phyloP scores from a whole-genome alignment of 768 basidiomycete species.

The Tylopilus intermedius region DNA sequence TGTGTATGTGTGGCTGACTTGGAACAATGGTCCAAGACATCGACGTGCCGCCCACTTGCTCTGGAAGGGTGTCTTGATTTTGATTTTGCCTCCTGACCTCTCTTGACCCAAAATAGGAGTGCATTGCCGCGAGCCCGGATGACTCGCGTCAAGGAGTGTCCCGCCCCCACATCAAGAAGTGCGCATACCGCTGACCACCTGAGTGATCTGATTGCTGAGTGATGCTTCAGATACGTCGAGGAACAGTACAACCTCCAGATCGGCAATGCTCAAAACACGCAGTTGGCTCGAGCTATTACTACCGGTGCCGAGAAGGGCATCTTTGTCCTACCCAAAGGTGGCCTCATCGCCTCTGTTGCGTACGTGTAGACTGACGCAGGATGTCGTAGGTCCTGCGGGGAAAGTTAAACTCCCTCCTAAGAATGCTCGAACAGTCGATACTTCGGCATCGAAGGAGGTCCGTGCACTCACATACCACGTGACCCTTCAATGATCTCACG shows the following conservation, averaged over 20 bases:
- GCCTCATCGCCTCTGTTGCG: constrained; percentile 6
- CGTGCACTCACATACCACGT: constrained; percentile 27
- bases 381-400: constrained; percentile 39
- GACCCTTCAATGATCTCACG: constrained; percentile 14
- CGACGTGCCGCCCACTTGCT: constrained; percentile 1
- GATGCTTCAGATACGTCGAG: constrained; percentile 66
- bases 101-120: constrained; percentile 55
- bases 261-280: constrained; percentile 69
- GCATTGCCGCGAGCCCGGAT: constrained; percentile 66
- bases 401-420: constrained; percentile 71
- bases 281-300: constrained; percentile 76
- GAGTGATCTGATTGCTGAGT: constrained; percentile 16
- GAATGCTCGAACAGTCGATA: constrained; percentile 41
- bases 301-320: constrained; percentile 77
- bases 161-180: constrained; percentile 93
- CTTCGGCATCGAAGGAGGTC: constrained; percentile 56
- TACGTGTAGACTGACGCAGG: constrained; percentile 2
- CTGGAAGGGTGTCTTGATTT: constrained; percentile 6
- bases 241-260: constrained; percentile 77
- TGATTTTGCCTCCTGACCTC: constrained; percentile 19
- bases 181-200: constrained; percentile 25
- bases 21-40: constrained; percentile 5
- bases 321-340: constrained; percentile 88
- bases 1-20: constrained; percentile 12
- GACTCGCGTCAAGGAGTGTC: constrained; percentile 83